These are phyloP conservation scores for Chlamydomonas schloesseri DNA, from an alignment of 139 green algal genomes.

Conservation along the genomic window DNA sequence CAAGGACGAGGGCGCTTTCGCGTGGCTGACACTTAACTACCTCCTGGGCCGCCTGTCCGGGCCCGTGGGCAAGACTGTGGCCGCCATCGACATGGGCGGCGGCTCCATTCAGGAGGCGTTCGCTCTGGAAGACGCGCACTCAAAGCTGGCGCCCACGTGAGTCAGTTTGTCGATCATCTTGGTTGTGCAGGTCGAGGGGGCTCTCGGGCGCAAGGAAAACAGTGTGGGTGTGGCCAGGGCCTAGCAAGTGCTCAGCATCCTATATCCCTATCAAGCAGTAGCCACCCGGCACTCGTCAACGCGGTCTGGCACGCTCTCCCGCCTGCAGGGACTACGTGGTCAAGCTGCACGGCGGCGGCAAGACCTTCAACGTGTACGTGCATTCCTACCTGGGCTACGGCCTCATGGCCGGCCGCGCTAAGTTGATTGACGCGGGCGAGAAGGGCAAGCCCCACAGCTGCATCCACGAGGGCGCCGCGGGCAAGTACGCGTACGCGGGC, in stretches of 20 bases:
- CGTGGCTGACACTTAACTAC: conserved; percentile 99
- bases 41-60: conserved; percentile 86
- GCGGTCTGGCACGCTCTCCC: no score
- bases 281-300: no score
- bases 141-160: conserved; percentile 62
- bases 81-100: conserved; percentile 93
- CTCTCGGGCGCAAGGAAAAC: no score
- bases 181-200: no score
- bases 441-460: conserved; percentile 75
- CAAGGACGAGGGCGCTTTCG: conserved; percentile 95
- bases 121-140: conserved; percentile 75
- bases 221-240: background rate
- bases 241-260: no score
- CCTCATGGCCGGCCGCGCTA: conserved; percentile 94
- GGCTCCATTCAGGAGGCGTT: conserved; percentile 94
- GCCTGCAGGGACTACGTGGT: conserved; percentile 13
- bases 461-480: conserved; percentile 58
- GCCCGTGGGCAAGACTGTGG: conserved; percentile 79
- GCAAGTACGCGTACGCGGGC: conserved; percentile 56
- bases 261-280: no score
- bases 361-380: conserved; percentile 94
- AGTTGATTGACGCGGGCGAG: conserved; percentile 66
- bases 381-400: conserved; percentile 97
- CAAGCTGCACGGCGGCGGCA: conserved; percentile 60
- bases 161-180: no score